These are phyloP conservation scores for Ploettnerulaceae sp. DNA, from an alignment of 2,329 filamentous ascomycete genomes.

Conservation along the genomic window DNA sequence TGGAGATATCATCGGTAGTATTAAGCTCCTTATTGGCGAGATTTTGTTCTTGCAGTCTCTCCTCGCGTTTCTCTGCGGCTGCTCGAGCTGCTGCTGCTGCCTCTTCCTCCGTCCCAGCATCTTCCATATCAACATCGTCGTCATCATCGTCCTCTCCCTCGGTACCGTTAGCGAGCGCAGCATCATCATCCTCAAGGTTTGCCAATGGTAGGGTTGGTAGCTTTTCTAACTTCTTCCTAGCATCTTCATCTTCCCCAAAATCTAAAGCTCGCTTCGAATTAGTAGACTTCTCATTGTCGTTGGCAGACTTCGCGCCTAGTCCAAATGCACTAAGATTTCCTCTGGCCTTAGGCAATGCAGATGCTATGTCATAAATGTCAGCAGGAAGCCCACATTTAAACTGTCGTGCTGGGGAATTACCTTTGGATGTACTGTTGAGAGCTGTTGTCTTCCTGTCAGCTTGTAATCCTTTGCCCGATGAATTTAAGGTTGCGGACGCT, in stretches of 20 bases:
- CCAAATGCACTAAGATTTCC: conserved; percentile 81
- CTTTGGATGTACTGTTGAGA: conserved; percentile 38
- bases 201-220: conserved; percentile 72
- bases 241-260: conserved; percentile 83
- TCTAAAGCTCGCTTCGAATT: conserved; percentile 70
- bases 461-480: conserved; percentile 36
- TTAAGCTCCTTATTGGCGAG: conserved; percentile 33
- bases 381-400: conserved; percentile 11
- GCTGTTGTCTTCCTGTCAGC: conserved; percentile 41
- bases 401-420: conserved; percentile 29
- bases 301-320: conserved; percentile 61
- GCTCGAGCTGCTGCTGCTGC: conserved; percentile 78
- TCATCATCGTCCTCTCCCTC: conserved; percentile 59
- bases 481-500: conserved; percentile 40
- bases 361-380: conserved; percentile 31
- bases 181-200: conserved; percentile 50
- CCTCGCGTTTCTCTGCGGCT: conserved; percentile 78
- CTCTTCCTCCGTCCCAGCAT: conserved; percentile 81
- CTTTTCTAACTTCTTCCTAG: conserved; percentile 83
- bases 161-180: conserved; percentile 52
- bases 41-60: conserved; percentile 48
- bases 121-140: conserved; percentile 66
- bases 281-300: conserved; percentile 60
- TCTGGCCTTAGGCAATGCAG: conserved; percentile 60
- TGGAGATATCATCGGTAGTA: conserved; percentile 43